phyloP scores from a whole-genome alignment of 495 filamentous ascomycete genomes.

The Lasiosphaeria ovina region DNA sequence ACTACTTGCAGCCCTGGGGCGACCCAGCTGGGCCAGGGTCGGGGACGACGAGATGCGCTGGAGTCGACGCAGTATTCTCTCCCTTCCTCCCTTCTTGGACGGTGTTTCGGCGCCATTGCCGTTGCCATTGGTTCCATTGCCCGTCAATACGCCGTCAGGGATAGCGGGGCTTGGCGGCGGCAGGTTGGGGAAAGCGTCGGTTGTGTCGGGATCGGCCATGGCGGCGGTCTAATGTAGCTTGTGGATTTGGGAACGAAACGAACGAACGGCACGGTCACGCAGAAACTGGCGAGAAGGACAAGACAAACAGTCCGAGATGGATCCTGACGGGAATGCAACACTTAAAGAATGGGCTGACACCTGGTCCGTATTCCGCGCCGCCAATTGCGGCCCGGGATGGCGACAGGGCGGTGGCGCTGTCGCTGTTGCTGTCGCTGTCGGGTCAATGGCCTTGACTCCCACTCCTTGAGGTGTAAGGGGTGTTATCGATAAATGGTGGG shows the following conservation, averaged over 20 bases:
- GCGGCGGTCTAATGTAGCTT: conserved; percentile 4
- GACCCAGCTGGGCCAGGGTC: conserved; percentile 62
- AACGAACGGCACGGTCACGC: neutral
- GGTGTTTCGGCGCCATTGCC: conserved; percentile 42
- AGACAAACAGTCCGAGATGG: neutral
- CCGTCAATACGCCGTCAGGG: conserved; percentile 9
- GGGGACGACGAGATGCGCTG: conserved; percentile 88
- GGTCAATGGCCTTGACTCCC: neutral
- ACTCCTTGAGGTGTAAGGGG: neutral
- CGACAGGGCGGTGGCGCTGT: conserved; percentile 20
- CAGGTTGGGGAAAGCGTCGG: conserved; percentile 5
- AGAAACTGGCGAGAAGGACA: neutral
- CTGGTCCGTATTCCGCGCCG: conserved; percentile 5
- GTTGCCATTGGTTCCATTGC: conserved; percentile 5
- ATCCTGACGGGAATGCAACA: neutral
- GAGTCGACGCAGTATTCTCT: conserved; percentile 72
- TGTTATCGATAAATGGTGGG: conserved; percentile 15
- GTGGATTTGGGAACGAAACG: neutral
- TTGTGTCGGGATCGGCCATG: conserved; percentile 26
- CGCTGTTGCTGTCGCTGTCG: conserved; percentile 19
- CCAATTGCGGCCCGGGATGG: conserved; percentile 16
- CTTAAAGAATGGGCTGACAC: neutral
- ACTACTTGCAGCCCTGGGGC: conserved; percentile 64
- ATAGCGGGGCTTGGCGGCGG: conserved; percentile 10
- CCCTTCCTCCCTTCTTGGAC: conserved; percentile 68